phyloP scores from a whole-genome alignment of 257 asterid genomes.

The Primulina tabacum region DNA sequence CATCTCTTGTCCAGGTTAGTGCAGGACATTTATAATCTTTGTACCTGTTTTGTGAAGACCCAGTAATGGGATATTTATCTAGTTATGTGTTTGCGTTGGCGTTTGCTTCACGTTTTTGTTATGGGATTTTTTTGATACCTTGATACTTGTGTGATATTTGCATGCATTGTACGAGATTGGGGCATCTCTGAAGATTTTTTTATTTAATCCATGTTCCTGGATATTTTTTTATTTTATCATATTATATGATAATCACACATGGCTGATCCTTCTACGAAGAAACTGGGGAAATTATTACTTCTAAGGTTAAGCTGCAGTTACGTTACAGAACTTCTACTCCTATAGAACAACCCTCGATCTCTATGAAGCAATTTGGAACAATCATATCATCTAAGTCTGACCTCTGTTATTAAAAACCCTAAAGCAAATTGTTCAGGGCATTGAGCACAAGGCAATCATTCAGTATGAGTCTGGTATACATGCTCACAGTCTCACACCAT shows the following conservation, averaged over 20 bases:
- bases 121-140: conserved; percentile 11
- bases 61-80: conserved; percentile 7
- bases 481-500: background rate
- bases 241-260: conserved; percentile 2
- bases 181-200: conserved; percentile 2
- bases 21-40: conserved; percentile 19
- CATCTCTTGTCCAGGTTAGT: conserved; percentile 81
- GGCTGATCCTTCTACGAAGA: background rate
- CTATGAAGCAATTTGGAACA: background rate
- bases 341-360: background rate
- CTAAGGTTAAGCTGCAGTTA: background rate
- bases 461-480: background rate
- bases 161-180: background rate
- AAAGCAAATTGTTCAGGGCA: background rate
- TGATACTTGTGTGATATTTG: background rate
- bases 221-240: background rate
- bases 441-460: background rate
- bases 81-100: conserved; percentile 8
- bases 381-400: background rate
- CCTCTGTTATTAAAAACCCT: background rate
- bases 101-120: conserved; percentile 4
- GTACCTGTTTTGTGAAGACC: conserved; percentile 19
- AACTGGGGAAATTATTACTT: background rate
- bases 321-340: background rate
- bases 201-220: conserved; percentile 14